phyloP scores from a whole-genome alignment of 306 rosid species.

The Fagus crenata region DNA sequence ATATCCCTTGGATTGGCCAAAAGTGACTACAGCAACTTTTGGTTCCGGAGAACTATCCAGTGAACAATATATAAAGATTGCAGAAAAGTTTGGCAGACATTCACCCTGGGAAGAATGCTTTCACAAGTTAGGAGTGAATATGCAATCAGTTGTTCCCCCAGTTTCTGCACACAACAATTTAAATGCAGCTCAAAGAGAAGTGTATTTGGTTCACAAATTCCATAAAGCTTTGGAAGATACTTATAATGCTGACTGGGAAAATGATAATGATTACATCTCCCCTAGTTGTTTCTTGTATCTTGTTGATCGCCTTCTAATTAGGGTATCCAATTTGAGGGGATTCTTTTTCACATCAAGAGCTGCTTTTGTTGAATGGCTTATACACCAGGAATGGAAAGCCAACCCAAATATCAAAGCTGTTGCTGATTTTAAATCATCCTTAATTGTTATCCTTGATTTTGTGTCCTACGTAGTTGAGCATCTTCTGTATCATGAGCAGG shows the following conservation, averaged over 20 bases:
- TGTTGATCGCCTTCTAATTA: constrained; percentile 56
- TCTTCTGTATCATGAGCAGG: constrained; percentile 20
- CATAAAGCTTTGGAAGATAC: constrained; percentile 41
- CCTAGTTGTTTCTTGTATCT: constrained; percentile 69
- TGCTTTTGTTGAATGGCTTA: constrained; percentile 62
- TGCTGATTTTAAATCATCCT: background rate
- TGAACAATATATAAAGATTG: constrained; percentile 22
- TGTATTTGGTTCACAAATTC: constrained; percentile 15
- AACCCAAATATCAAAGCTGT: background rate
- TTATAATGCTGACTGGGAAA: constrained; percentile 37
- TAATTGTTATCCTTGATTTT: constrained; percentile 18
- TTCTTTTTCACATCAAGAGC: constrained; percentile 49
- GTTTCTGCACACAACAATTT: no score
- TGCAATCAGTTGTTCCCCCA: no score
- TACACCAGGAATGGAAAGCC: constrained; percentile 32
- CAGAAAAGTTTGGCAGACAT: constrained; percentile 10
- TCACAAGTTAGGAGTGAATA: constrained; percentile 10
- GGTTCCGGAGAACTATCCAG: constrained; percentile 32
- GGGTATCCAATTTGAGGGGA: constrained; percentile 31
- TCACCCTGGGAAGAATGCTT: constrained; percentile 50
- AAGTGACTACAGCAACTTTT: constrained; percentile 41
- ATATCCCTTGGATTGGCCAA: constrained; percentile 52
- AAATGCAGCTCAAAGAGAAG: background rate
- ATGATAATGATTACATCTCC: constrained; percentile 39
- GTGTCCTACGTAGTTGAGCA: constrained; percentile 7